These are phyloP conservation scores for Cadophora sp. DNA, from an alignment of 2,329 filamentous ascomycete genomes.

Conservation along the genomic window DNA sequence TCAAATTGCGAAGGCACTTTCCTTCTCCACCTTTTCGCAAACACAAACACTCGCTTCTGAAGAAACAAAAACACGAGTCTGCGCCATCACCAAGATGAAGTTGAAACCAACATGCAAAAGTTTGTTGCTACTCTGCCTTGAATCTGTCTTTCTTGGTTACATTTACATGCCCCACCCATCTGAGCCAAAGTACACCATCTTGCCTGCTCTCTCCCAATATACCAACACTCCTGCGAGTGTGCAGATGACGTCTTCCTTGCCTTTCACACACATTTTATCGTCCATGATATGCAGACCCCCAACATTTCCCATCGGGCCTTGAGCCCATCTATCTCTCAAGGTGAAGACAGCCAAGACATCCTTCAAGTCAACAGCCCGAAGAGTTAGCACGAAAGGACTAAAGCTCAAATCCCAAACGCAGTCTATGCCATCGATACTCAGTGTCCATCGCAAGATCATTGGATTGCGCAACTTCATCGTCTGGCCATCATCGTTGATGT, in stretches of 20 bases:
- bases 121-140: too few species aligned
- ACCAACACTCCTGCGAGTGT: background rate
- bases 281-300: background rate
- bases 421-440: background rate
- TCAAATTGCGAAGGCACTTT: too few species aligned
- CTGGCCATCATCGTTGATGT: too few species aligned
- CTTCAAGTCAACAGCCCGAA: background rate
- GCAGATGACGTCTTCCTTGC: background rate
- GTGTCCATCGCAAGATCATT: background rate
- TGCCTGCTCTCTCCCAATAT: background rate
- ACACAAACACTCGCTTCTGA: too few species aligned
- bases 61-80: too few species aligned
- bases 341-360: background rate
- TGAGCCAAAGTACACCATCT: too few species aligned
- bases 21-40: too few species aligned
- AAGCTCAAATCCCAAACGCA: background rate
- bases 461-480: background rate
- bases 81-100: too few species aligned
- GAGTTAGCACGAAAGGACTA: background rate
- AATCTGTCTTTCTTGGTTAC: too few species aligned
- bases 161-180: too few species aligned
- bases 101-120: too few species aligned
- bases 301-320: background rate
- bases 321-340: background rate
- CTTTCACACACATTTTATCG: background rate